A percentile compares a stretch with the other conserved stretches of the same genome.
These are phyloP conservation scores for Haematococcus lacustris DNA, from an alignment of 139 green algal species.

Conservation along the genomic window DNA sequence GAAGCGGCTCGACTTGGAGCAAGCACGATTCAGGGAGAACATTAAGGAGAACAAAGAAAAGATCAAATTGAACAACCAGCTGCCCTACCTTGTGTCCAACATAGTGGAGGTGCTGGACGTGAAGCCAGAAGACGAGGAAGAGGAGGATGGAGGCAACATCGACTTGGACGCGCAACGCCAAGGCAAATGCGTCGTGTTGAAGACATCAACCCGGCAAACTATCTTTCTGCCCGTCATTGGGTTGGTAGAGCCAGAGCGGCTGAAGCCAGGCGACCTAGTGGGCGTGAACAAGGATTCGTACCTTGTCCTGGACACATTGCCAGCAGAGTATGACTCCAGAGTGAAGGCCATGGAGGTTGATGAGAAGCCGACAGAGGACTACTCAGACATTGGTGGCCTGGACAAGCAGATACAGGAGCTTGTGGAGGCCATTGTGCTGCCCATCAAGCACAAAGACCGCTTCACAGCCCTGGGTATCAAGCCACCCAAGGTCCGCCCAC, in stretches of 20 bases:
- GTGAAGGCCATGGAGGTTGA: conserved; percentile 97
- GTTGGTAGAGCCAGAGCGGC: conserved; percentile 80
- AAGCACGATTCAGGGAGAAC: conserved; percentile 61
- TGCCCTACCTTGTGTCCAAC: conserved; percentile 97
- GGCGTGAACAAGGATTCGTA: conserved; percentile 99
- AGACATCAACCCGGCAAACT: conserved; percentile 94
- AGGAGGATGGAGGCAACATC: conserved; percentile 72
- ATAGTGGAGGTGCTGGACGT: conserved; percentile 96
- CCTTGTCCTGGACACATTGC: conserved; percentile 94
- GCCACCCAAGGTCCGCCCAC: conserved; percentile 78
- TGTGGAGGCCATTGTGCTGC: conserved; percentile 95
- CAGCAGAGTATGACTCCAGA: conserved; percentile 94
- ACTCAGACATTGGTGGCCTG: conserved; percentile 93
- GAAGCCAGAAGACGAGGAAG: conserved; percentile 84
- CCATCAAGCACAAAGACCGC: conserved; percentile 93
- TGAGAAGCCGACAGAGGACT: conserved; percentile 98
- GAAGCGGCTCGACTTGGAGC: conserved; percentile 78
- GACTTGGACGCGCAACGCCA: conserved; percentile 87
- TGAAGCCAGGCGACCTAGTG: conserved; percentile 92
- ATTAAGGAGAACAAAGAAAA: conserved; percentile 98
- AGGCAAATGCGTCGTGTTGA: conserved; percentile 96
- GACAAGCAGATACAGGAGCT: conserved; percentile 99
- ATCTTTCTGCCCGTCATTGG: conserved; percentile 98
- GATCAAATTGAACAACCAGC: conserved; percentile 99
- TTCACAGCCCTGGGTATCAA: conserved; percentile 90